Conservation (phyloP, 768 basidiomycete species). For the Trametes maxima region DNA sequence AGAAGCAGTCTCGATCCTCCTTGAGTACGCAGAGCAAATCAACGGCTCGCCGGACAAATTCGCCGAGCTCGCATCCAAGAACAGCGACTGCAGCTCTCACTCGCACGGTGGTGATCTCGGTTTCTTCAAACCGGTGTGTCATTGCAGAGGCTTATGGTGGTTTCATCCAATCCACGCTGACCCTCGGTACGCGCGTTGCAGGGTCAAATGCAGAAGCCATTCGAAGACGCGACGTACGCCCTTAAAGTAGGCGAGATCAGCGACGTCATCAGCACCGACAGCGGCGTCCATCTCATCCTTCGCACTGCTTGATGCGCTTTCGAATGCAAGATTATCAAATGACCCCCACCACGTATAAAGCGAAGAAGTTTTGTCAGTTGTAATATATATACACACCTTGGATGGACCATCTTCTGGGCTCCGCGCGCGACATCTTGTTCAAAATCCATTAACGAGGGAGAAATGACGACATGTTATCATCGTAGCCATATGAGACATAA, state of each 20-base stretch:
- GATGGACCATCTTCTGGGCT: neutral
- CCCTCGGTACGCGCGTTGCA: neutral
- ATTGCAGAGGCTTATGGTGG: no score
- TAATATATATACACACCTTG: neutral
- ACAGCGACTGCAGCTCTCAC: conserved; percentile 93
- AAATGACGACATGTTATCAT: neutral
- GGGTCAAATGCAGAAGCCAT: conserved; percentile 97
- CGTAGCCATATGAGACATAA: no score
- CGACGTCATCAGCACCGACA: conserved; percentile 84
- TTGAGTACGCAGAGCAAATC: conserved; percentile 64
- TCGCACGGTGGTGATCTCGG: conserved; percentile 85
- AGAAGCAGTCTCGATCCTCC: conserved; percentile 84
- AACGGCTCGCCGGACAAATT: conserved; percentile 59
- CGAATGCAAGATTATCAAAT: neutral
- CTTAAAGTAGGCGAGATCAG: conserved; percentile 77
- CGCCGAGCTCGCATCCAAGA: conserved; percentile 65
- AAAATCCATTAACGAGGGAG: neutral
- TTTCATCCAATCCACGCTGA: neutral
- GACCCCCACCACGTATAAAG: neutral
- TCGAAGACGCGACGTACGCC: conserved; percentile 85
- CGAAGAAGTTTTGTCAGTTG: neutral
- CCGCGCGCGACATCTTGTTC: no score
- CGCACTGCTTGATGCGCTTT: conserved; percentile 56
- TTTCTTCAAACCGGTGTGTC: conserved; percentile 58
- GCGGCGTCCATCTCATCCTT: conserved; percentile 92